Evolutionary conservation across 2,329 filamentous ascomycete genomes (phyloP), one percentile per base, ranked within the genome.

Genomic region (Nothopassalora personata): DNA sequence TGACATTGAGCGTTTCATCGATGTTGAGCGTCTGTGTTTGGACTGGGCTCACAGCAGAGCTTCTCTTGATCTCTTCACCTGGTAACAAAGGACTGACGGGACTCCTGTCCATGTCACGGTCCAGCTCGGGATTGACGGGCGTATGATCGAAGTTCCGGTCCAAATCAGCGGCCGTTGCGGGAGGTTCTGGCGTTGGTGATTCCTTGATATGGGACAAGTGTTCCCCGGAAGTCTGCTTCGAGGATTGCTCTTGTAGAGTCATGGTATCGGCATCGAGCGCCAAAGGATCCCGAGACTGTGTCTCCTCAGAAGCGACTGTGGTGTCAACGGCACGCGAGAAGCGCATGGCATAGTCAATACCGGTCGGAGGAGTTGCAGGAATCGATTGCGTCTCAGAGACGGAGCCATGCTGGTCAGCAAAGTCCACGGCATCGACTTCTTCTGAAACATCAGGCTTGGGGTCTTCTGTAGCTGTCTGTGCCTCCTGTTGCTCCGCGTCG

Each of bases 11-110:
- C 1, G 69, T 71, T 60, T 66, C 66, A 36, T 71, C 65, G 53
- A 70, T 68, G 19, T 65, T 68, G 4, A 68, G 55, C 4, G 68
- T 69, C 28, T 71, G 64, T 9, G 68, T 69, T 7, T 69, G 64
- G 28, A 73, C 47, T 4, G 72, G 72, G 49, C 71, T 73, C 59
- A 73, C 70, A 10, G 70, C 67, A 23, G 72, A 73, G 54, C 58
- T 67, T 30, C 71, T 60, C 48, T 64, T 66, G 15, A 71, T 66
- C 23, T 66, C 61, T 48, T 73, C 70, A 11, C 60, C 67, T 28
- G 67, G 57, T 3, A 62, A 66, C 15, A 73, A 52, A 49, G 71
- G 69, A 54, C 71, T 73, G 47, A 73, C 68, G 15, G 71, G 68
- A 3, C 53, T 62, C 39, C 57, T 33, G 52, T 65, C 57, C 27